These are phyloP conservation scores for Torulaspora microellipsoides DNA, from an alignment of 805 yeast species.

Conservation along the genomic window DNA sequence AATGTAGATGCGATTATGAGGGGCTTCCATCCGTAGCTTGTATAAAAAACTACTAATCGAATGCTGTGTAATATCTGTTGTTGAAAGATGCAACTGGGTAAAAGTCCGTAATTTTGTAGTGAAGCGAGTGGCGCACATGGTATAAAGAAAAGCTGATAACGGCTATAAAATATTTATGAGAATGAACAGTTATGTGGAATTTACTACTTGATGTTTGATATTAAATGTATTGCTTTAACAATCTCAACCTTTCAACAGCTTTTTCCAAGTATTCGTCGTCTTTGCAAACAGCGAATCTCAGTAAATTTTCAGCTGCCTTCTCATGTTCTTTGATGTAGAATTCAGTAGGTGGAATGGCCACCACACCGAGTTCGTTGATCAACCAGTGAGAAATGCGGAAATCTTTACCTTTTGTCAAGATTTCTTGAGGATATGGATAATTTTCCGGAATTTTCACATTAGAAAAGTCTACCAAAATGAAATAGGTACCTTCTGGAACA, in stretches of 20 bases:
- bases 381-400: slow-evolving; percentile 90
- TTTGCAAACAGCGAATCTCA: slow-evolving; percentile 95
- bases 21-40: slow-evolving; percentile 1
- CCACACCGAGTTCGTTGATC: slow-evolving; percentile 87
- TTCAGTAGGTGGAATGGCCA: slow-evolving; percentile 97
- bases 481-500: slow-evolving; percentile 89
- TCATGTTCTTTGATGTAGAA: slow-evolving; percentile 72
- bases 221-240: slow-evolving; percentile 59
- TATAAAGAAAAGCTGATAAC: too few relatives aligned
- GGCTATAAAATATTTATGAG: too few relatives aligned
- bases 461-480: slow-evolving; percentile 80
- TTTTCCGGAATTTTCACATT: slow-evolving; percentile 74
- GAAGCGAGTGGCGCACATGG: too few relatives aligned
- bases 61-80: too few relatives aligned
- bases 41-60: too few relatives aligned
- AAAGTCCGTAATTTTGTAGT: too few relatives aligned
- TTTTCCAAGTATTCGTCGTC: slow-evolving; percentile 75
- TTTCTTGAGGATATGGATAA: slow-evolving; percentile 66
- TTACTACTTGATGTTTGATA: too few relatives aligned
- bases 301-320: slow-evolving; percentile 70
- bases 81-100: too few relatives aligned
- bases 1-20: slow-evolving; percentile 31
- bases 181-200: too few relatives aligned
- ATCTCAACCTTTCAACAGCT: slow-evolving; percentile 72
- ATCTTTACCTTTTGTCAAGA: slow-evolving; percentile 69